phyloP scores from a whole-genome alignment of 805 yeast genomes.

The Saccharomycopsis lassenensis region DNA sequence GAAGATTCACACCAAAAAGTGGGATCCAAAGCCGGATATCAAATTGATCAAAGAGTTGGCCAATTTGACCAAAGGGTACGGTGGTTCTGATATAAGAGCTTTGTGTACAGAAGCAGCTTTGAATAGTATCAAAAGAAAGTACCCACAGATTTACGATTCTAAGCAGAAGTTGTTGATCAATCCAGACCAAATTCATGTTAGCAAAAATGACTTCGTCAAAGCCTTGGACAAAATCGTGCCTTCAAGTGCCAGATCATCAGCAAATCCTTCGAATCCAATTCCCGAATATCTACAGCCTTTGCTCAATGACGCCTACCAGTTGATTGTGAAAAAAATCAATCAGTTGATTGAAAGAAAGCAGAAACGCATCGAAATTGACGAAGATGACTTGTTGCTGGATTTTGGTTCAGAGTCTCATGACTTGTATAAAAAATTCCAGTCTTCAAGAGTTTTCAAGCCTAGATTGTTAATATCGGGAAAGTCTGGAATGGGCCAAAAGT shows the following conservation, averaged over 20 bases:
- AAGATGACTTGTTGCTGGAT: constrained; percentile 24
- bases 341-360: constrained; percentile 49
- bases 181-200: constrained; percentile 59
- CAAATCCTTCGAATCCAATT: constrained; percentile 62
- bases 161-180: constrained; percentile 64
- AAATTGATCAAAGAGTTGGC: constrained; percentile 60
- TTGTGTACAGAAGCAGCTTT: constrained; percentile 93
- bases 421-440: constrained; percentile 36
- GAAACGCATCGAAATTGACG: constrained; percentile 10
- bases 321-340: constrained; percentile 38
- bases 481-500: constrained; percentile 78
- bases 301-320: constrained; percentile 38
- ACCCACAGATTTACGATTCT: constrained; percentile 83
- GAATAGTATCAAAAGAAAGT: constrained; percentile 79
- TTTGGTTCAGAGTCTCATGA: constrained; percentile 65
- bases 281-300: constrained; percentile 65
- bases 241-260: constrained; percentile 78
- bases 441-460: constrained; percentile 70
- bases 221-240: constrained; percentile 86
- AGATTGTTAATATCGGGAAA: constrained; percentile 64
- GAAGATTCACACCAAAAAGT: constrained; percentile 75
- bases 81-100: constrained; percentile 95
- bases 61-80: constrained; percentile 82
- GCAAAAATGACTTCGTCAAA: constrained; percentile 72
- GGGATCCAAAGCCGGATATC: constrained; percentile 65